Evolutionary conservation across 441 rosid species (phyloP).

Genomic region (Raphanus hybrid): DNA sequence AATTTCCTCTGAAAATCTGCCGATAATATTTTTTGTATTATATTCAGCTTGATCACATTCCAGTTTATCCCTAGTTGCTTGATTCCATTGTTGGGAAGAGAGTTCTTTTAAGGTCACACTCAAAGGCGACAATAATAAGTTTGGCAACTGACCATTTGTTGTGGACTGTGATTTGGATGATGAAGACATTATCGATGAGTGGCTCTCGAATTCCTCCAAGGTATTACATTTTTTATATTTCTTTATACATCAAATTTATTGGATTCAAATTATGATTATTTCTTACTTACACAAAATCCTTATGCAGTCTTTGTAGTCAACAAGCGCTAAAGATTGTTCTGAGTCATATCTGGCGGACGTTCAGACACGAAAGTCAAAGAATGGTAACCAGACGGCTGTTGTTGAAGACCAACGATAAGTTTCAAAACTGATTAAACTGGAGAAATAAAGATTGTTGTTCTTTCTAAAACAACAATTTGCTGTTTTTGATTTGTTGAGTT

Average conservation of each 20-base stretch:
- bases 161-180: too few relatives aligned
- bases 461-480: neutral
- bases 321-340: neutral
- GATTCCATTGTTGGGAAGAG: neutral
- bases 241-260: neutral
- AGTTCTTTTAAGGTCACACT: neutral
- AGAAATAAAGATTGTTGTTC: neutral
- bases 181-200: neutral
- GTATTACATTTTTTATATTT: neutral
- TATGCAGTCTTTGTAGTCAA: too few relatives aligned
- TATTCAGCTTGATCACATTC: neutral
- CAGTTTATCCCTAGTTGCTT: neutral
- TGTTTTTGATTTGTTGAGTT: neutral
- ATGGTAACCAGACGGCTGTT: neutral
- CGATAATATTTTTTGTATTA: too few relatives aligned
- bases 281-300: too few relatives aligned
- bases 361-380: neutral
- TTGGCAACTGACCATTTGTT: neutral
- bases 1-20: neutral
- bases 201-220: neutral
- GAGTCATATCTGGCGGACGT: neutral
- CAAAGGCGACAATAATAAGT: neutral
- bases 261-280: too few relatives aligned
- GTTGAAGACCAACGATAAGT: neutral
- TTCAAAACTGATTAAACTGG: neutral